Conservation (phyloP, 75 land plant genomes). For the Picea glauca region DNA sequence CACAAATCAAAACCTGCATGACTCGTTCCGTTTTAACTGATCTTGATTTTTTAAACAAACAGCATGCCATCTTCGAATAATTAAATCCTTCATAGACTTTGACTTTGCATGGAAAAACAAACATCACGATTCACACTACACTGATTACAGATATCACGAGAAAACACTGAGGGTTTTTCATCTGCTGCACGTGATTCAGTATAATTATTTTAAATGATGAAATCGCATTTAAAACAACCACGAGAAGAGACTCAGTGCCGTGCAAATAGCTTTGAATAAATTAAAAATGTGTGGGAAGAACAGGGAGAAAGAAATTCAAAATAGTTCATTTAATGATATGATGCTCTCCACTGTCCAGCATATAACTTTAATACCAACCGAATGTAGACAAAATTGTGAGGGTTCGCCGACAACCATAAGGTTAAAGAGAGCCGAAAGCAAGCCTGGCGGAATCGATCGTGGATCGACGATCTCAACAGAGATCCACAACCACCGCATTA, state of each 20-base stretch:
- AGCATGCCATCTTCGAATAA: no score
- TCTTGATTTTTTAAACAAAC: no score
- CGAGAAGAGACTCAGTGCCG: neutral
- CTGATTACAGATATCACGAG: neutral
- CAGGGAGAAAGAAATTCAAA: no score
- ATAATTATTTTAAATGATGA: conserved; percentile 1
- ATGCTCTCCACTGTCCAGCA: neutral
- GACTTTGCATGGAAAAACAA: no score
- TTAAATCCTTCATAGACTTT: no score
- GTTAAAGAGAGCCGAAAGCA: no score
- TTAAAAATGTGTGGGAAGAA: neutral
- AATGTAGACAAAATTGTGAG: conserved; percentile 8
- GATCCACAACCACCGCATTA: neutral
- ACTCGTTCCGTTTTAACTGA: no score
- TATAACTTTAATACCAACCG: neutral
- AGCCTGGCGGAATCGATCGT: no score
- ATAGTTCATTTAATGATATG: neutral
- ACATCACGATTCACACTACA: no score
- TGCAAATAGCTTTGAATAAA: neutral
- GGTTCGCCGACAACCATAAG: neutral
- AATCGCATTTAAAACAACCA: conserved; percentile 2
- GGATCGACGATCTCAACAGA: no score
- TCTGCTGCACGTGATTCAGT: neutral
- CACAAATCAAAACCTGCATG: no score
- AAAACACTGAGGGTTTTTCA: neutral